phyloP scores from a whole-genome alignment of 192 early-diverging fungal species.

The Coemansia sp. region DNA sequence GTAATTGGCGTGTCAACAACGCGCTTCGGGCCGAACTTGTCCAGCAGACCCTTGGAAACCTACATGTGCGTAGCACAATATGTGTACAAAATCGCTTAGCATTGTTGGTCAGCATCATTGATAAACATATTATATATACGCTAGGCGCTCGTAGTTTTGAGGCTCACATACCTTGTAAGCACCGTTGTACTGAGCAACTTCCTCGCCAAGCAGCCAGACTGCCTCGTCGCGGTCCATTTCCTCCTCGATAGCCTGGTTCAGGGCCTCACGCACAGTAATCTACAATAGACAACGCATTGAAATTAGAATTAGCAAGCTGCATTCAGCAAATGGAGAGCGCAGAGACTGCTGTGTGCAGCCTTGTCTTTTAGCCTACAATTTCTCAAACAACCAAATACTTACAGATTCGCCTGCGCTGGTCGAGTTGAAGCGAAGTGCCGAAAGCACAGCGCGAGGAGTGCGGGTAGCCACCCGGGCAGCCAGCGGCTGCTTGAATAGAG shows the following conservation, averaged over 20 bases:
- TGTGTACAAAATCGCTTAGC: no score
- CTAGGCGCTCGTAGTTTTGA: not conserved
- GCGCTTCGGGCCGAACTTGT: conserved; percentile 96
- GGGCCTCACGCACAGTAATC: conserved; percentile 96
- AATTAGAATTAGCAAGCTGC: conserved; percentile 4
- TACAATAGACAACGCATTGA: conserved; percentile 34
- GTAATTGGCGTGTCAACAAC: conserved; percentile 99
- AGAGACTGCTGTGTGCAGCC: not conserved
- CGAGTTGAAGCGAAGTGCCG: conserved; percentile 40
- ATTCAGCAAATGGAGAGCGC: not conserved
- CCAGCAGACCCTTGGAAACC: conserved; percentile 94
- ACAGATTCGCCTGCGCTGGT: conserved; percentile 36
- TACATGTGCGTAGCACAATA: conserved; percentile 32
- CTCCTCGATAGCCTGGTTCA: conserved; percentile 97
- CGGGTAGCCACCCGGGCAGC: conserved; percentile 41
- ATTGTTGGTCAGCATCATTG: not conserved
- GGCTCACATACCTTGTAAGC: conserved; percentile 89
- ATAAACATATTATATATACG: not conserved
- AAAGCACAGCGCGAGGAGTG: conserved; percentile 31
- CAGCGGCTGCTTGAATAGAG: conserved; percentile 41
- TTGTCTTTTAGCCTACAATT: not conserved
- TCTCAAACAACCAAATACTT: conserved; percentile 11
- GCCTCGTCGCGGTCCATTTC: conserved; percentile 90
- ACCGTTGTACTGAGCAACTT: conserved; percentile 99
- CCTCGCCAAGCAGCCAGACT: conserved; percentile 93